phyloP scores from a whole-genome alignment of 768 basidiomycete species.

The Trametes elegans region DNA sequence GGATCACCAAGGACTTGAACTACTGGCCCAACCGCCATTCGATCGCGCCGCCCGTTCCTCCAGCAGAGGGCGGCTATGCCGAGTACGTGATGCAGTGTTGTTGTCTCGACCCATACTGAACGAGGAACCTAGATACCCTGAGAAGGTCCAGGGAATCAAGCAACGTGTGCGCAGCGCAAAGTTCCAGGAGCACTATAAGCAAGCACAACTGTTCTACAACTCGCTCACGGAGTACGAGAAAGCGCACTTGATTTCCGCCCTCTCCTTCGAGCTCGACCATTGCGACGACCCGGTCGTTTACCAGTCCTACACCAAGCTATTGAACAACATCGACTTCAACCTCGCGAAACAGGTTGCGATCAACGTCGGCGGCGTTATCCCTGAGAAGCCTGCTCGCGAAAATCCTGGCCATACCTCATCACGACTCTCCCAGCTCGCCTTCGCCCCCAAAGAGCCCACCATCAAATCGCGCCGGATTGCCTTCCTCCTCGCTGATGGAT shows the following conservation, averaged over 20 bases:
- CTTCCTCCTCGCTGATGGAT: slow-evolving; percentile 74
- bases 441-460: slow-evolving; percentile 51
- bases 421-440: slow-evolving; percentile 60
- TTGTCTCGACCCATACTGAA: background rate
- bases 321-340: slow-evolving; percentile 72
- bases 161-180: slow-evolving; percentile 64
- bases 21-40: slow-evolving; percentile 81
- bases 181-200: slow-evolving; percentile 76
- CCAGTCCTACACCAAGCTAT: slow-evolving; percentile 59
- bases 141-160: slow-evolving; percentile 53
- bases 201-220: slow-evolving; percentile 82
- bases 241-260: slow-evolving; percentile 62
- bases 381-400: slow-evolving; percentile 44
- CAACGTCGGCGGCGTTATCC: slow-evolving; percentile 60
- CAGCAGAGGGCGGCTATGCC: slow-evolving; percentile 52
- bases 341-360: slow-evolving; percentile 68
- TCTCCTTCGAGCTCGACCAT: slow-evolving; percentile 83
- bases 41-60: slow-evolving; percentile 45
- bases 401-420: slow-evolving; percentile 59
- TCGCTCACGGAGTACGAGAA: slow-evolving; percentile 70
- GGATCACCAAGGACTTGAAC: slow-evolving; percentile 63
- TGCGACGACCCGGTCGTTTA: slow-evolving; percentile 76
- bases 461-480: slow-evolving; percentile 71
- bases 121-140: slow-evolving; percentile 47
- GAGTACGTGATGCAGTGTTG: slow-evolving; percentile 41